Conservation (phyloP, 2,329 filamentous ascomycete genomes). For the Epichloe aotearoae region DNA sequence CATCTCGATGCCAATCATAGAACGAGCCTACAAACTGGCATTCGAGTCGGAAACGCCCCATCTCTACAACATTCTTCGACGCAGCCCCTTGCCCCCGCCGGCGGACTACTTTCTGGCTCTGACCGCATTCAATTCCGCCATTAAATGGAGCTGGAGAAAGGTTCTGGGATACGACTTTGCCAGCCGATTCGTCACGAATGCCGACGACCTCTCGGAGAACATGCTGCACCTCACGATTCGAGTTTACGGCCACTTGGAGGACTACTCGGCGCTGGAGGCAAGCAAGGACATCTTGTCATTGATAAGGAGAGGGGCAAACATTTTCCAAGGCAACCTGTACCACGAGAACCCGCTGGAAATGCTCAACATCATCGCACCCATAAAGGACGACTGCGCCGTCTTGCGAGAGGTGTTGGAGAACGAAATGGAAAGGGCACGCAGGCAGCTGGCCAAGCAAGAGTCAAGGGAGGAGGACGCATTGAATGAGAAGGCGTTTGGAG, state of each 20-base stretch:
- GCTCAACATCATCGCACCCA: not conserved
- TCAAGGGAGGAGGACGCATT: not conserved
- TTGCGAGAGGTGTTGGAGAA: not conserved
- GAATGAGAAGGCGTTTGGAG: not conserved
- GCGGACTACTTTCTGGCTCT: not conserved
- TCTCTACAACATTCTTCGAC: not conserved
- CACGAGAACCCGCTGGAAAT: not conserved
- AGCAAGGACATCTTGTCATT: not conserved
- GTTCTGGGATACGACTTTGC: not conserved
- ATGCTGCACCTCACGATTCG: not conserved
- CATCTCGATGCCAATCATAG: not conserved
- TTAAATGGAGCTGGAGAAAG: not conserved
- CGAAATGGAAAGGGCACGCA: not conserved
- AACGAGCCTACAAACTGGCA: not conserved
- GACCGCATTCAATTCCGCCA: not conserved
- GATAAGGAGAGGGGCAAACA: not conserved
- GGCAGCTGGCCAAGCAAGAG: not conserved
- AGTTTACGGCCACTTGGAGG: not conserved
- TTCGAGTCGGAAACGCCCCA: not conserved
- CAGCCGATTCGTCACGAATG: not conserved
- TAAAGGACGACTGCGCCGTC: not conserved
- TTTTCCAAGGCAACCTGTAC: not conserved
- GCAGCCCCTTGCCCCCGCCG: not conserved
- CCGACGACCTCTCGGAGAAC: not conserved
- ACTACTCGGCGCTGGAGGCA: not conserved